These are phyloP conservation scores for Golubevia sp. DNA, from an alignment of 1,284 basidiomycete species.

Conservation along the genomic window DNA sequence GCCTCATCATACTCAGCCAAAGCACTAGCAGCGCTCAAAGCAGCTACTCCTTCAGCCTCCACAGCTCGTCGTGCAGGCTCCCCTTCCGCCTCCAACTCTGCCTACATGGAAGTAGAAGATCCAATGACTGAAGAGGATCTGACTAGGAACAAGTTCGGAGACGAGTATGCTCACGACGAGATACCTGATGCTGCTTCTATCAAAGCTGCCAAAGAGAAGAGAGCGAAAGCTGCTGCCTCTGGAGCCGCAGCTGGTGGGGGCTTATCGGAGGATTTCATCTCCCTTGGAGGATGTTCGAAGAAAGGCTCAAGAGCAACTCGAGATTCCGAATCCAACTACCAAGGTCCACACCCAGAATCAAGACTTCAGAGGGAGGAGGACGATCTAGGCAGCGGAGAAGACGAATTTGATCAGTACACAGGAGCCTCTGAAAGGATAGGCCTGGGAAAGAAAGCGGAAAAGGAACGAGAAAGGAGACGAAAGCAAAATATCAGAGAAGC, in stretches of 20 bases:
- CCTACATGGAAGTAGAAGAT: conserved; percentile 5
- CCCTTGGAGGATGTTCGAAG: conserved; percentile 13
- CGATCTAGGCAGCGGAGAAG: conserved; percentile 44
- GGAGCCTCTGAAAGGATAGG: conserved; percentile 48
- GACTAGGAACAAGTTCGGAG: conserved; percentile 9
- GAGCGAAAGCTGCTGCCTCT: conserved; percentile 14
- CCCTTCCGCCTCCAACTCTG: neutral
- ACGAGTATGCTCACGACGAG: conserved; percentile 3
- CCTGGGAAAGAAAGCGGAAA: conserved; percentile 28
- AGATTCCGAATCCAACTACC: conserved; percentile 1
- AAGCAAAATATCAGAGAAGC: conserved; percentile 16
- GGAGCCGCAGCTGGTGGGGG: neutral
- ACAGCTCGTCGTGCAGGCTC: neutral
- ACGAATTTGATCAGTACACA: conserved; percentile 50
- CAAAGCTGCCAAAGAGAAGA: conserved; percentile 37
- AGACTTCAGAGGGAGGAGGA: conserved; percentile 47
- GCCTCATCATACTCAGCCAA: conserved; percentile 3
- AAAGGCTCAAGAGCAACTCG: too few species aligned
- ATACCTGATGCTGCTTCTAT: conserved; percentile 38
- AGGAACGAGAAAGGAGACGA: conserved; percentile 20
- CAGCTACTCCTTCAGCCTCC: conserved; percentile 7
- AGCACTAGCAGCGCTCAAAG: conserved; percentile 13
- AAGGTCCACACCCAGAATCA: conserved; percentile 40
- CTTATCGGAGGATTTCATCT: conserved; percentile 25
- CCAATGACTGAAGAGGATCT: conserved; percentile 6